Evolutionary conservation across 768 basidiomycete species (phyloP).

Genomic region (Collybia sordida): DNA sequence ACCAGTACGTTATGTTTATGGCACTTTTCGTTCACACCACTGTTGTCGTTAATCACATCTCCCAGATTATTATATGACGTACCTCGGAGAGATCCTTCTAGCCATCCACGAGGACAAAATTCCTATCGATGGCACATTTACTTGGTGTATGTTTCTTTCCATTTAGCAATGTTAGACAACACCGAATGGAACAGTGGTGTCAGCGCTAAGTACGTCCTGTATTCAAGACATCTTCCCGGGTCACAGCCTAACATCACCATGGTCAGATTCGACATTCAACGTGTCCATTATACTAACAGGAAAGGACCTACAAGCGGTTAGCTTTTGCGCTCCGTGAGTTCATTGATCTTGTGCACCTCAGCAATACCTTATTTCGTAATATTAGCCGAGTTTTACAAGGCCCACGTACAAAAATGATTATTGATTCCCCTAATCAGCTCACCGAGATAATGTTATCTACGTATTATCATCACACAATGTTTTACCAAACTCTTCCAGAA

Average conservation of each 20-base stretch:
- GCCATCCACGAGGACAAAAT: constrained; percentile 51
- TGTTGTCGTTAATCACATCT: constrained; percentile 17
- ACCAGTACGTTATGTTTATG: constrained; percentile 32
- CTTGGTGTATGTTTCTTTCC: constrained; percentile 37
- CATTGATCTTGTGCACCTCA: background rate
- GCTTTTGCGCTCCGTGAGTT: constrained; percentile 40
- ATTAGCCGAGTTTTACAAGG: background rate
- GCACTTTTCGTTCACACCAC: background rate
- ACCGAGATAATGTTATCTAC: too few relatives aligned
- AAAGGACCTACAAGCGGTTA: constrained; percentile 47
- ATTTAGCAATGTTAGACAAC: constrained; percentile 45
- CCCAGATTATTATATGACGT: constrained; percentile 47
- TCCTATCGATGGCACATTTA: constrained; percentile 44
- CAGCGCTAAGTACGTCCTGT: constrained; percentile 30
- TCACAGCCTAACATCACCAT: background rate
- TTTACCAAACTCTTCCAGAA: too few relatives aligned
- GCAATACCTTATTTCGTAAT: background rate
- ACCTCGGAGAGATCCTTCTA: constrained; percentile 47
- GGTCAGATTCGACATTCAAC: constrained; percentile 46
- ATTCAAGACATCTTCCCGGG: background rate
- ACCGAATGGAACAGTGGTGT: constrained; percentile 44
- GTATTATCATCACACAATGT: too few relatives aligned
- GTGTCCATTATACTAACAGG: constrained; percentile 50
- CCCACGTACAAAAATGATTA: background rate
- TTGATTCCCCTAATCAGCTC: too few relatives aligned